Evolutionary conservation across 192 early-diverging fungal species (phyloP), one percentile per base, ranked within the genome.

Genomic region (Coemansia sp.): DNA sequence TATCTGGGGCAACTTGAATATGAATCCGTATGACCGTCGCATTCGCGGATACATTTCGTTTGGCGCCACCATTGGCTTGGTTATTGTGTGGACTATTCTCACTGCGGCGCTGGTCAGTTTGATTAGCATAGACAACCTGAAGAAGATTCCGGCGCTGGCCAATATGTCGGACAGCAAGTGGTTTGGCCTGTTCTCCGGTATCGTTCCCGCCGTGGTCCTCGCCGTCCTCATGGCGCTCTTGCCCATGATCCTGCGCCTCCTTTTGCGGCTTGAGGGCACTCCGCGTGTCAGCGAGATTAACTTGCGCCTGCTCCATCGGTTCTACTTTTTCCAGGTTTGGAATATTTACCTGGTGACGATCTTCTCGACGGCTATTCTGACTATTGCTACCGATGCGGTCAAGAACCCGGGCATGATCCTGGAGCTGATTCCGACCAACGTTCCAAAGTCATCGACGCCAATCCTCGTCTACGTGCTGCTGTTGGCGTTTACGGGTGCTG

Each of bases 381-480:
- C 66, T 21, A 70, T 71, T 70, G 57, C 73, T 65, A 16, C 66
- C 42, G 62, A 74, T 17, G 68, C 81, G 9, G 19, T 69, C 50
- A 56, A 64, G 6, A 50, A 76, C 11, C 81, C 78, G 1, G 78
- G 64, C 0, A 72, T 68, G 9, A 79, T 86, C 10, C 56, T 93
- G 40, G 36, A 79, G 5, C 36, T 75, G 45, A 86, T 94, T 48
- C 70, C 83, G 24, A 68, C 85, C 16, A 74, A 86, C 14, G 85
- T 98, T 1, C 95, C 95, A 6, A 69, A 78, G 31, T 89, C 90
- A 7, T 88, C 93, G 0, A 90, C 88, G 48, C 93, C 91, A 63
- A 95, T 95, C 62, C 88, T 95, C 35, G 92, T 91, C 29, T 98
- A 93, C 75, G 85, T 95, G 10, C 85, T 96, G 69, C 84, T 98